These are phyloP conservation scores for Infundibulicybe gibba DNA, from an alignment of 768 basidiomycete species.

Conservation along the genomic window DNA sequence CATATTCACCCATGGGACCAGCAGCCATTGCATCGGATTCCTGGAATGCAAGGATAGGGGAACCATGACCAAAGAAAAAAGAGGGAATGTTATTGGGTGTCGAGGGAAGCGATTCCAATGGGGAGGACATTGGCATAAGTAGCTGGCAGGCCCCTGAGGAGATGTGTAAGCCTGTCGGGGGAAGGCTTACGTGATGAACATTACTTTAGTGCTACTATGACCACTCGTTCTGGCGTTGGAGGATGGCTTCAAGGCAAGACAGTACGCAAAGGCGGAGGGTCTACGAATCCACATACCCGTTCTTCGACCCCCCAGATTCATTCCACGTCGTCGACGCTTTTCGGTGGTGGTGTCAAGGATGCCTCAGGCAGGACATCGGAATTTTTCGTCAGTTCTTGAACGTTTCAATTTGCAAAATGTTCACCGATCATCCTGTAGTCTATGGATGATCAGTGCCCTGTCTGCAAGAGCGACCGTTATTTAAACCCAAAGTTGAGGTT, in stretches of 20 bases:
- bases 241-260: conserved; percentile 76
- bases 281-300: conserved; percentile 47
- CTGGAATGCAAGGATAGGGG: conserved; percentile 46
- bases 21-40: conserved; percentile 12
- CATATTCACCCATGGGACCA: conserved; percentile 17
- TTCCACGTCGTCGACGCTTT: conserved; percentile 70
- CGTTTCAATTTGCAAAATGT: not conserved
- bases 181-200: no score
- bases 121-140: no score
- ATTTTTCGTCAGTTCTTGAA: conserved; percentile 58
- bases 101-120: conserved; percentile 51
- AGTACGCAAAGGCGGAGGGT: conserved; percentile 59
- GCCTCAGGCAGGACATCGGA: conserved; percentile 78
- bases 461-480: conserved; percentile 96
- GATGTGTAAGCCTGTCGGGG: no score
- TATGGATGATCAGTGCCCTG: conserved; percentile 93
- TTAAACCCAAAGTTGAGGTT: conserved; percentile 92
- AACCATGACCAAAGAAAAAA: conserved; percentile 77
- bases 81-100: conserved; percentile 62
- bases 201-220: conserved; percentile 15
- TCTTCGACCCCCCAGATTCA: conserved; percentile 65
- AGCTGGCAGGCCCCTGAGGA: no score
- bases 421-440: conserved; percentile 37
- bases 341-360: conserved; percentile 85
- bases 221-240: conserved; percentile 28